A percentile compares a stretch with the other conserved stretches of the same genome.
Evolutionary conservation across 495 filamentous ascomycete species (phyloP).

Genomic region (Hypoxylon cercidicola): DNA sequence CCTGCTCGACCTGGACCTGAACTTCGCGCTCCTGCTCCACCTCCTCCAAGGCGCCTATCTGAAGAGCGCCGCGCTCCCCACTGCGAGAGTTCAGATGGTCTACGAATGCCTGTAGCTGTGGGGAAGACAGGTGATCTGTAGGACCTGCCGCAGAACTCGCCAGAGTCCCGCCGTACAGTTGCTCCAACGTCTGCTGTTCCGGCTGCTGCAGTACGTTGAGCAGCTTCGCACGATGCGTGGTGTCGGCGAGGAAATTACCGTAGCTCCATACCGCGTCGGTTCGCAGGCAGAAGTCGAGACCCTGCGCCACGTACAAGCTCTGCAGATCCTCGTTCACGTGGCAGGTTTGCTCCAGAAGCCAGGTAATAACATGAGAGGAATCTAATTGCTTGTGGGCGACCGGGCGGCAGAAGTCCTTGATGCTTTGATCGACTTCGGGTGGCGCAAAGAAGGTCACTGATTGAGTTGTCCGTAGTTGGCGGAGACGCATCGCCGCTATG

Average conservation of each 20-base stretch:
- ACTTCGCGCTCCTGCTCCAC: conserved; percentile 65
- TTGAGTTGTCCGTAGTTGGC: conserved; percentile 51
- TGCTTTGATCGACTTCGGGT: conserved; percentile 59
- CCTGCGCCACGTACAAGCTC: conserved; percentile 66
- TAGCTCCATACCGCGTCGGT: conserved; percentile 45
- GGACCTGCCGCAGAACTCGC: not conserved
- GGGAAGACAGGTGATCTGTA: not conserved
- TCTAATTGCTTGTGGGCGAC: conserved; percentile 7
- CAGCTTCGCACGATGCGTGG: conserved; percentile 25
- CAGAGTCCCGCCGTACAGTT: conserved; percentile 42
- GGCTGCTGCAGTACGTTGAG: conserved; percentile 45
- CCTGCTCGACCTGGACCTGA: conserved; percentile 59
- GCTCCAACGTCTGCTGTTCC: conserved; percentile 50
- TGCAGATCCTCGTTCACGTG: conserved; percentile 63
- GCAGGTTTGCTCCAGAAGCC: conserved; percentile 72
- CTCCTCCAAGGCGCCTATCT: conserved; percentile 53
- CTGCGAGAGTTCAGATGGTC: conserved; percentile 2
- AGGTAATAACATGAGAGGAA: conserved; percentile 52
- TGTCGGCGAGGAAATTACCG: conserved; percentile 28
- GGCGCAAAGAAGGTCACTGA: conserved; percentile 52
- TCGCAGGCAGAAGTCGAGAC: conserved; percentile 63
- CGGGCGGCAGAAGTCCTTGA: conserved; percentile 44
- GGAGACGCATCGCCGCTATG: conserved; percentile 57
- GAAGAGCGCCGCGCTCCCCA: not conserved
- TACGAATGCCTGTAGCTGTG: conserved; percentile 26